Conservation (phyloP, 2,329 filamentous ascomycete species). For the Aureobasidium lini region DNA sequence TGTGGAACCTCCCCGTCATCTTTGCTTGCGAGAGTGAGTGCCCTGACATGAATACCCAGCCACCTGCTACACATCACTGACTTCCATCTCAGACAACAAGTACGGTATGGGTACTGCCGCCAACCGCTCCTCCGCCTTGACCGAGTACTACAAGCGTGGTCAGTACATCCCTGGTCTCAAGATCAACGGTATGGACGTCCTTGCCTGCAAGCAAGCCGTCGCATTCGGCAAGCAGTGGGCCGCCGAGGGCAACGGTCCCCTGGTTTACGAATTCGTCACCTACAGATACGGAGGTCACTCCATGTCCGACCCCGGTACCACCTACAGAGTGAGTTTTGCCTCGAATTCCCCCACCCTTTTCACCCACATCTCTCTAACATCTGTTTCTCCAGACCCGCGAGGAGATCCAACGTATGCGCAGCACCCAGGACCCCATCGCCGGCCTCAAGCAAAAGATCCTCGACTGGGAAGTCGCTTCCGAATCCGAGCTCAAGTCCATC, state of each 20-base stretch:
- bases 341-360: neutral
- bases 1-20: constrained; percentile 92
- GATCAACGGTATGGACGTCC: constrained; percentile 99
- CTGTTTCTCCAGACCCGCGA: constrained; percentile 64
- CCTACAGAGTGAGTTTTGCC: constrained; percentile 61
- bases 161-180: constrained; percentile 99
- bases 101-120: constrained; percentile 99
- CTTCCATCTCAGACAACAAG: constrained; percentile 74
- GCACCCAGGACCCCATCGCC: constrained; percentile 95
- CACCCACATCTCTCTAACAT: neutral
- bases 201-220: constrained; percentile 94
- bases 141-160: constrained; percentile 99
- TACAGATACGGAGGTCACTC: constrained; percentile 99
- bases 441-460: constrained; percentile 97
- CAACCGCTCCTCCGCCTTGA: constrained; percentile 85
- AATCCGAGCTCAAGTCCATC: constrained; percentile 92
- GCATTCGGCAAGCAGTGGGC: constrained; percentile 89
- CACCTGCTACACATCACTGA: constrained; percentile 17
- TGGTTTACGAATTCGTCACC: constrained; percentile 97
- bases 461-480: constrained; percentile 83
- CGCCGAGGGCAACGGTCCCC: constrained; percentile 73
- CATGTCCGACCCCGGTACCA: constrained; percentile 99
- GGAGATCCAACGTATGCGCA: constrained; percentile 99
- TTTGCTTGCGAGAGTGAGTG: constrained; percentile 94
- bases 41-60: neutral